Base-by-base conservation (phyloP, 768 basidiomycete genomes). In the Auricularia sp. region DNA sequence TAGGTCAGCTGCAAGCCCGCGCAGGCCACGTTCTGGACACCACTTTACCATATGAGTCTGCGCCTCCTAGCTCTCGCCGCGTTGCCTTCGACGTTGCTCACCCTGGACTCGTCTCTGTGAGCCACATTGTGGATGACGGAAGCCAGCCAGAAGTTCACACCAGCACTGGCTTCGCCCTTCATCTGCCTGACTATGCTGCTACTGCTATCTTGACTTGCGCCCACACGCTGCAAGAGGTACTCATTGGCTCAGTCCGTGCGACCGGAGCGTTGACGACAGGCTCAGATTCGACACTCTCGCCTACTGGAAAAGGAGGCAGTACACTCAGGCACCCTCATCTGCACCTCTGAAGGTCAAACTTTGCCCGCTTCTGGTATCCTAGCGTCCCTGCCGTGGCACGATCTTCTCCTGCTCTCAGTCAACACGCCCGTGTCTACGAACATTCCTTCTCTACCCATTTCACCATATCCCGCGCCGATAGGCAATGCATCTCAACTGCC, bases 201-300 rank as follows among this genome's bases (percentile, higher is more conserved):
- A 69, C 75, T 7, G 67, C 83, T 16, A 69, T 87, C 42, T 66
- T 85, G 29, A 83, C 83, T 11, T 88, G 86, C 68, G 83, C 82
- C 6, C 87, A 88, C 71, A 85, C 86, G 2, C 71, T 88, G 34
- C 82, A 87, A 73, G 81, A 85, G 82, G 85, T 79, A 69, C 61
- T 35, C 18, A 42, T 21, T 66, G 61, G 58, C 39, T 63, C 18
- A 11, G 24, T 18, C 7, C 47, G 34, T 18, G 39, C 24, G 39
- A n/a, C 18, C 42, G 3, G 33, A 37, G 33, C 33, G 37, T 35
- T 56, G 47, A 66, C 36, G 29, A 47, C 14, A 39, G 64, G 37
- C 66, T 63, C 67, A 77, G 79, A 78, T 77, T 54, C 75, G 75
- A 39, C 73, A 71, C 58, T 77, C 74, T 2, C 74, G 74, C 4